These are phyloP conservation scores for Boletus edulis DNA, from an alignment of 768 basidiomycete species.

Conservation along the genomic window DNA sequence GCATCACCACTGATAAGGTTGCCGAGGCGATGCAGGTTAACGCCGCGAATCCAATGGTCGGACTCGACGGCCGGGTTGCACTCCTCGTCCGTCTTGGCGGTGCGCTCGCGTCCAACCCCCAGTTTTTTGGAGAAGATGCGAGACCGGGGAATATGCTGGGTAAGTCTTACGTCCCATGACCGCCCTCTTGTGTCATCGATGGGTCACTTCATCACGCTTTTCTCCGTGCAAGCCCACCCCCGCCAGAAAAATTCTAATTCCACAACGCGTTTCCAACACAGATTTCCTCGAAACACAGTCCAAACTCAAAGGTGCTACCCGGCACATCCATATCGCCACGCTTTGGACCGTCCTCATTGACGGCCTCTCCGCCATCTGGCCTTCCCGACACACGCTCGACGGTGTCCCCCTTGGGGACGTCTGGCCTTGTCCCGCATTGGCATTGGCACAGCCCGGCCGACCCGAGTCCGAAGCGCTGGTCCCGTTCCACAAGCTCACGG, in stretches of 20 bases:
- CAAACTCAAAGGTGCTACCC: slow-evolving; percentile 36
- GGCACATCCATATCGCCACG: slow-evolving; percentile 63
- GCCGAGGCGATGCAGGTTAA: slow-evolving; percentile 77
- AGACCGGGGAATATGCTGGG: slow-evolving; percentile 84
- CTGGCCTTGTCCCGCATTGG: slow-evolving; percentile 75
- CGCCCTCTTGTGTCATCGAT: too few species aligned
- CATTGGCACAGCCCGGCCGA: slow-evolving; percentile 28
- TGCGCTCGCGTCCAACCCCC: slow-evolving; percentile 62
- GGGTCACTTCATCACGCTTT: background rate
- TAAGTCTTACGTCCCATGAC: slow-evolving; percentile 20
- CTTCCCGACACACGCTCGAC: slow-evolving; percentile 63
- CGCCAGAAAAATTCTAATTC: background rate
- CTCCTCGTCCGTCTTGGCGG: slow-evolving; percentile 71
- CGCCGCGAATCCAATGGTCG: slow-evolving; percentile 80
- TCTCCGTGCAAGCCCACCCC: background rate
- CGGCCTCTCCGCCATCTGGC: slow-evolving; percentile 88
- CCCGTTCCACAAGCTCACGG: slow-evolving; percentile 94
- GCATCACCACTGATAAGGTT: slow-evolving; percentile 57
- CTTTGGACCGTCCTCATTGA: slow-evolving; percentile 84
- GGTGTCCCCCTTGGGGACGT: slow-evolving; percentile 85
- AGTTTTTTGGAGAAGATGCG: slow-evolving; percentile 71
- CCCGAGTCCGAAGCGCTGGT: slow-evolving; percentile 68
- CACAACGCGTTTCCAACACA: slow-evolving; percentile 21
- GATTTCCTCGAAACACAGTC: slow-evolving; percentile 69
- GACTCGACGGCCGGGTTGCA: slow-evolving; percentile 80